A percentile compares a stretch with the other conserved stretches of the same genome.
Conservation (phyloP, 2,329 filamentous ascomycete species). For the Aspergillus versicolor region DNA sequence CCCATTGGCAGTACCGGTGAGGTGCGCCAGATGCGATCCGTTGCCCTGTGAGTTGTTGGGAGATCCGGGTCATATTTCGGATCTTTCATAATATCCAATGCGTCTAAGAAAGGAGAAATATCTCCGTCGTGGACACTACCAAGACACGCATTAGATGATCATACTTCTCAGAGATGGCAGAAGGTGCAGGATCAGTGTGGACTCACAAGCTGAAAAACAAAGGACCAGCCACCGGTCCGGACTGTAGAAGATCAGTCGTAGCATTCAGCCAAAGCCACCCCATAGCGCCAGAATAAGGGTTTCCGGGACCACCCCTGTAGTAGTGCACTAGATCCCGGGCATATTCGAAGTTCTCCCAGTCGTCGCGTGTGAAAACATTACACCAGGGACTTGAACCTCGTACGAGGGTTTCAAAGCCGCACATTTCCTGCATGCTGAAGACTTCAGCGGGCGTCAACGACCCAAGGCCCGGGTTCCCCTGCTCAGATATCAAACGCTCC, state of each 20-base stretch:
- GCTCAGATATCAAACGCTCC: conserved; percentile 36
- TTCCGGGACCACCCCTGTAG: conserved; percentile 59
- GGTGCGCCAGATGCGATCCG: conserved; percentile 53
- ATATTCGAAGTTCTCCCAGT: conserved; percentile 59
- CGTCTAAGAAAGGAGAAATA: conserved; percentile 55
- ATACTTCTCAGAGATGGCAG: too few relatives aligned
- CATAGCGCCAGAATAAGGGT: conserved; percentile 53
- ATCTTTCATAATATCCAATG: conserved; percentile 50
- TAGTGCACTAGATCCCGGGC: conserved; percentile 59
- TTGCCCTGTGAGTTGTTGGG: conserved; percentile 46
- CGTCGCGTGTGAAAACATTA: conserved; percentile 53
- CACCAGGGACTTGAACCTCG: conserved; percentile 58
- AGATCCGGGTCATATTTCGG: conserved; percentile 41
- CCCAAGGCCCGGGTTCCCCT: conserved; percentile 31
- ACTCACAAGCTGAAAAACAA: conserved; percentile 59
- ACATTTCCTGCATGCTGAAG: conserved; percentile 62
- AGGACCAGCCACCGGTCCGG: conserved; percentile 46
- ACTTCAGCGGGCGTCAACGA: conserved; percentile 51
- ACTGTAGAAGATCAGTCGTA: conserved; percentile 49
- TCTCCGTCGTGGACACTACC: conserved; percentile 57
- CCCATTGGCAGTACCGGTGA: conserved; percentile 60
- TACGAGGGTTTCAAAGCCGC: conserved; percentile 58
- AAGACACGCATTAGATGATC: background rate
- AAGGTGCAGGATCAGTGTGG: background rate
- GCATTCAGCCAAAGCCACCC: conserved; percentile 61